These are phyloP conservation scores for Mycosarcoma maydis DNA, from an alignment of 1,284 basidiomycete species.

Conservation along the genomic window DNA sequence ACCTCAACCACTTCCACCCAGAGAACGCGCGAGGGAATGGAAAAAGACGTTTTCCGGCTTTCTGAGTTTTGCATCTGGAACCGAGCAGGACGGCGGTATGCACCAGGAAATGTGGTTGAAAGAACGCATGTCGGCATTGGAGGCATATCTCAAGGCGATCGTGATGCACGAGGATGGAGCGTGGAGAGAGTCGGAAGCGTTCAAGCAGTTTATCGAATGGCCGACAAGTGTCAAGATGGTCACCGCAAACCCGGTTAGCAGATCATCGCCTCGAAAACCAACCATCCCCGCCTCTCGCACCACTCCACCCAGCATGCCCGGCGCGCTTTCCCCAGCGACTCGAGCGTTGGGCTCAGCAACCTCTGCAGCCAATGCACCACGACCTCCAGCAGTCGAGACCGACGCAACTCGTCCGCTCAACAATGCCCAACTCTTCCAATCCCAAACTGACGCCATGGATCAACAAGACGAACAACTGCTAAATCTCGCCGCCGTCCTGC, in stretches of 20 bases:
- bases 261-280: neutral
- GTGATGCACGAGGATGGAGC: constrained; percentile 79
- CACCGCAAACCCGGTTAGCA: constrained; percentile 4
- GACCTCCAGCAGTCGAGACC: constrained; percentile 77
- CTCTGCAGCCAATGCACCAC: constrained; percentile 15
- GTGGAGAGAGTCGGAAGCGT: constrained; percentile 83
- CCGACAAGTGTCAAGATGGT: constrained; percentile 69
- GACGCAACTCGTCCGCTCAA: constrained; percentile 85
- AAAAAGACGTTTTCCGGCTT: constrained; percentile 55
- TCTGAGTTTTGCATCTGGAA: constrained; percentile 24
- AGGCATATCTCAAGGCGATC: constrained; percentile 86
- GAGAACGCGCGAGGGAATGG: constrained; percentile 73
- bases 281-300: neutral
- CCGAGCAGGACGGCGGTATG: constrained; percentile 7
- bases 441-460: constrained; percentile 82
- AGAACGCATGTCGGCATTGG: constrained; percentile 79
- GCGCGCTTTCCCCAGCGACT: constrained; percentile 14
- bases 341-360: constrained; percentile 15
- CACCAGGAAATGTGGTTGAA: constrained; percentile 72
- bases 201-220: constrained; percentile 85
- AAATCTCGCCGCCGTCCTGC: constrained; percentile 81
- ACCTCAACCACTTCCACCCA: constrained; percentile 81
- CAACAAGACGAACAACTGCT: constrained; percentile 84
- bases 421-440: constrained; percentile 78
- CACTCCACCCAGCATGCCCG: constrained; percentile 18